Conservation (phyloP, 2,329 filamentous ascomycete species). For the Chrysosporium queenslandicum region DNA sequence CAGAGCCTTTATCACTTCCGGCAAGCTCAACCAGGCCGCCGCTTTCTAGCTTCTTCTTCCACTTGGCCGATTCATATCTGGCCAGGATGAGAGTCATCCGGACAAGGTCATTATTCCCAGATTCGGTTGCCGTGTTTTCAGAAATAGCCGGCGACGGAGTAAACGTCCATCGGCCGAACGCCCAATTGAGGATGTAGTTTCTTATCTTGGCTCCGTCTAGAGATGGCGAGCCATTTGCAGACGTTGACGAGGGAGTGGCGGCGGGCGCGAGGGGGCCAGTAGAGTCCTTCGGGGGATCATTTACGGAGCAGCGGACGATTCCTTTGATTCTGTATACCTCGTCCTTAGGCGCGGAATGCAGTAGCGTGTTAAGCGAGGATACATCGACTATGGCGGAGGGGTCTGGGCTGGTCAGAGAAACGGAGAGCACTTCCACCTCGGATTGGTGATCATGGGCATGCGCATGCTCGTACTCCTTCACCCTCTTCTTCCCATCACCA, state of each 20-base stretch:
- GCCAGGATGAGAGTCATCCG: conserved; percentile 41
- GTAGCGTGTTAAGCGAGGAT: conserved; percentile 47
- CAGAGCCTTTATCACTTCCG: background rate
- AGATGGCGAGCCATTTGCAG: background rate
- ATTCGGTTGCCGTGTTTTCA: conserved; percentile 5
- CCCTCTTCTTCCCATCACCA: conserved; percentile 17
- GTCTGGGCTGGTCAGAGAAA: conserved; percentile 49
- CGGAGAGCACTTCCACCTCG: conserved; percentile 83
- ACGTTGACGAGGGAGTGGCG: conserved; percentile 17
- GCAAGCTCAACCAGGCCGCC: conserved; percentile 23
- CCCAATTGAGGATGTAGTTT: conserved; percentile 93
- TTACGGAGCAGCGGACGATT: conserved; percentile 41
- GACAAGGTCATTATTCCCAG: conserved; percentile 23
- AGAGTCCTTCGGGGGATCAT: conserved; percentile 38
- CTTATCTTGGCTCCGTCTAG: conserved; percentile 19
- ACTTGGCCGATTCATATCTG: conserved; percentile 39
- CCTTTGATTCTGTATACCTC: conserved; percentile 94
- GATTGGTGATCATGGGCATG: conserved; percentile 54
- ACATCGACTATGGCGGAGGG: conserved; percentile 47
- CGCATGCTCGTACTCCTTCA: conserved; percentile 14
- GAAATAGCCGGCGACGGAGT: conserved; percentile 45
- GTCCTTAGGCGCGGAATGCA: conserved; percentile 76
- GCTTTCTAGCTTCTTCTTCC: conserved; percentile 40
- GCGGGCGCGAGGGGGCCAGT: conserved; percentile 36
- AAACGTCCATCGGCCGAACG: conserved; percentile 91